Percentiles rank a stretch among this genome's conserved stretches.
These are phyloP conservation scores for Monotropa hypopitys DNA, from an alignment of 179 eudicot genomes.

Conservation along the genomic window DNA sequence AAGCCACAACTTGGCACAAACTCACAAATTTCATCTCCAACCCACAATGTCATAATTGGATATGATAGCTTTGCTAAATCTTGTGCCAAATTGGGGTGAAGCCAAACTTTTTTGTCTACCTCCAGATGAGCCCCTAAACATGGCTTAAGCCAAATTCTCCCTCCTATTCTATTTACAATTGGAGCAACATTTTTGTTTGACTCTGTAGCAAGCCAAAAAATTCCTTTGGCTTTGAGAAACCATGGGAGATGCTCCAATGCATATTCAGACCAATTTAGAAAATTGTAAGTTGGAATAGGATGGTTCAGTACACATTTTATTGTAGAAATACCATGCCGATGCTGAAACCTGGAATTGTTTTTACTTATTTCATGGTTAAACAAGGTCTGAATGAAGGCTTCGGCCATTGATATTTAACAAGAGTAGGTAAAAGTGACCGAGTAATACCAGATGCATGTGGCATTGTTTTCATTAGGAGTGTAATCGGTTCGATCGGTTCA, in stretches of 20 bases:
- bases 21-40: neutral
- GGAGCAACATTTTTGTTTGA: neutral
- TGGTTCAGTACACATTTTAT: neutral
- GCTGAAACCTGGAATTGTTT: neutral
- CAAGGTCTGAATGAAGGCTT: neutral
- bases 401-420: neutral
- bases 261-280: neutral
- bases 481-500: no score
- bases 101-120: neutral
- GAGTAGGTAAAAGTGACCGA: neutral
- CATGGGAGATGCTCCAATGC: neutral
- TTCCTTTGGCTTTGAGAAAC: neutral
- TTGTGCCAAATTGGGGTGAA: neutral
- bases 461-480: no score
- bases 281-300: neutral
- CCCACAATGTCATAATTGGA: neutral
- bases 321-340: neutral
- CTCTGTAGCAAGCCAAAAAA: neutral
- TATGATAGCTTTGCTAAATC: neutral
- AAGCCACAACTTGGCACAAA: neutral
- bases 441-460: neutral
- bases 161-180: neutral
- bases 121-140: neutral
- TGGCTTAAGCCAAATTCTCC: neutral
- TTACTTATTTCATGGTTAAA: neutral